Evolutionary conservation across 1,139 yeast species (phyloP), one percentile per base, ranked within the genome.

Genomic region (Pichia sp.): DNA sequence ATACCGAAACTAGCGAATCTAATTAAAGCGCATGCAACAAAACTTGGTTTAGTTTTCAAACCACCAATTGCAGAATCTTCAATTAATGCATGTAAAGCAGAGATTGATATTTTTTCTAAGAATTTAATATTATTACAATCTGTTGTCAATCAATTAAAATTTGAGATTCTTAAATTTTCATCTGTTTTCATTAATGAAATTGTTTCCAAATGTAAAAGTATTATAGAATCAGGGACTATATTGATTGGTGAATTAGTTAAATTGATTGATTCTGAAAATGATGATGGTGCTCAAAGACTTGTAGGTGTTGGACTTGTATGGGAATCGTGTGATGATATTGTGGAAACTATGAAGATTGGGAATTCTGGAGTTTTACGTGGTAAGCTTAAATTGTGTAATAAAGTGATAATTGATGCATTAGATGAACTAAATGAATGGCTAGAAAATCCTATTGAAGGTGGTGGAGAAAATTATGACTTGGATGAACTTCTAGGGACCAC

Each of bases 1-100:
- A 55, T 84, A 22, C 59, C 56, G 10, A 85, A 84, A 55, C 59
- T 82, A 12, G 60, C 76, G 26, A 67, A 72, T 43, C 63, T 85
- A 34, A 66, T 81, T n/a, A 77, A 71, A 58, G 91, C 95, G 1
- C 89, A 84, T 57, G 69, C 82, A 2, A 84, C 95, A 3, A 84
- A 84, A 58, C 67, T 83, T 3, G 95, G 94, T 5, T 76, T 85
- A 31, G 73, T 85, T 1, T 81, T 79, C 60, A 76, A 79, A 51
- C 84, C 88, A 1, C 77, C 77, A 6, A 71, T 67, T 46, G 48
- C 60, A 53, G 44, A 71, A 49, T 53, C 63, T 36, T 46, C 48
- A 24, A 50, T 51, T 37, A 67, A 62, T 14, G 76, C 85, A 0
- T 80, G 83, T 1, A 69, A 61, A 48, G 65, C 63, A 23, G 79